phyloP scores from a whole-genome alignment of 768 basidiomycete species.

The Strobilomyces dryophilus region DNA sequence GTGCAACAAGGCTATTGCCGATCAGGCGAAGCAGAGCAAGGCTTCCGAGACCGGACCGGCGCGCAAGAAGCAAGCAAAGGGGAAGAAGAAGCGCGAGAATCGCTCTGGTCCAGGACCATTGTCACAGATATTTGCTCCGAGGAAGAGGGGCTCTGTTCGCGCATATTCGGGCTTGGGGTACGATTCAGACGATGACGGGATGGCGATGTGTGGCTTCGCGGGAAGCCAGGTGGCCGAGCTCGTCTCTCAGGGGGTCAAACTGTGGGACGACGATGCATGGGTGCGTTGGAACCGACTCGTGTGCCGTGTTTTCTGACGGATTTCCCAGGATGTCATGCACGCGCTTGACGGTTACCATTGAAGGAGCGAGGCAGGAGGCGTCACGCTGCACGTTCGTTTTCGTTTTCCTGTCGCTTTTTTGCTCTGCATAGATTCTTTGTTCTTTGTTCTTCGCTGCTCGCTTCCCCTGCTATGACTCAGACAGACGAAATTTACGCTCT shows the following conservation, averaged over 20 bases:
- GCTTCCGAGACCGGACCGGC: not conserved
- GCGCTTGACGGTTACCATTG: slow-evolving; percentile 1
- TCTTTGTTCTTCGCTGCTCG: too few species aligned
- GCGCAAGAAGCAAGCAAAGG: not conserved
- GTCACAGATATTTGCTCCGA: not conserved
- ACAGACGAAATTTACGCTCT: too few species aligned
- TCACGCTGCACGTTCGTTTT: too few species aligned
- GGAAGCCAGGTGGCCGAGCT: slow-evolving; percentile 34
- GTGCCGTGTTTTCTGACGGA: not conserved
- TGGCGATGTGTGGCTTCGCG: slow-evolving; percentile 24
- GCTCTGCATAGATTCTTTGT: too few species aligned
- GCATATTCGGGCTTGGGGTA: not conserved
- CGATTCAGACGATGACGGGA: not conserved
- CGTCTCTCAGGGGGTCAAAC: slow-evolving; percentile 38
- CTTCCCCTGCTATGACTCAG: too few species aligned
- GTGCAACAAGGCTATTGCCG: not conserved
- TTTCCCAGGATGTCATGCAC: slow-evolving; percentile 16
- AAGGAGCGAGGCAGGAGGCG: not conserved
- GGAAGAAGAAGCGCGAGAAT: not conserved
- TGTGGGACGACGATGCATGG: slow-evolving; percentile 43
- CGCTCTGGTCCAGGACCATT: not conserved
- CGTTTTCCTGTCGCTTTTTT: too few species aligned
- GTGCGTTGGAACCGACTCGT: slow-evolving; percentile 21
- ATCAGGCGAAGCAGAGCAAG: not conserved
- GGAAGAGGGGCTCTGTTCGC: not conserved